Base-by-base conservation (phyloP, 2,329 filamentous ascomycete genomes). In the Claviceps monticola region DNA sequence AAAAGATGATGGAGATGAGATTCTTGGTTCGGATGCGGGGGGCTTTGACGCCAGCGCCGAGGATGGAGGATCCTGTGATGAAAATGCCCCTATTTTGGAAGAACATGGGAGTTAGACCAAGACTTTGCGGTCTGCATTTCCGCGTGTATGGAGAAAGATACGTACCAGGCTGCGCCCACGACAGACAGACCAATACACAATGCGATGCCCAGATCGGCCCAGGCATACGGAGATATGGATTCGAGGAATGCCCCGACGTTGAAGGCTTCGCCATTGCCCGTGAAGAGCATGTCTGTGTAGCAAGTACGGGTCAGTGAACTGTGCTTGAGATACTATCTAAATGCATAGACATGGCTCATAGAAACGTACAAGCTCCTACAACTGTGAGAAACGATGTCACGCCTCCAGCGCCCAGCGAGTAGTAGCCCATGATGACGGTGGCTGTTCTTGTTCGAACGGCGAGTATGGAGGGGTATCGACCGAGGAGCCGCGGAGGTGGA, bases 1-100 rank as follows among this genome's bases (percentile, higher is more conserved):
- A 98, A 74, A 98, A 98, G 73, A 98, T 97, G 71, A 98, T 98
- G 63, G 91, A 97, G 68, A 98, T 97, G 65, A 98, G 72, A 76
- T 98, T 98, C 83, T 98, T 98, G 57, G 93, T 98, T 68, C 93
- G 88, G 72, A 98, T 98, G 62, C 93, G 86, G 39, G 94, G 94
- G 46, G 93, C 91, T 70, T 87, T 91, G 65, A 98, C 93, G 74
- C 93, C 93, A 61, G 88, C 93, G 64, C 94, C 94, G 59, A 98
- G 80, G 67, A 98, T 98, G 53, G 93, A 95, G 54, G 90, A 94
- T 61, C 94, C 94, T 37, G 93, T 98, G 61, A 97, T 93, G 73
- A 98, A 93, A 69, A 98, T 98, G 63, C 94, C 93, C 93, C 93
- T 97, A 64, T 23, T 44, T 11, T 34, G 29, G 4, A 19, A 4